Conservation (phyloP, 2,329 filamentous ascomycete species). For the Monilinia aucupariae region DNA sequence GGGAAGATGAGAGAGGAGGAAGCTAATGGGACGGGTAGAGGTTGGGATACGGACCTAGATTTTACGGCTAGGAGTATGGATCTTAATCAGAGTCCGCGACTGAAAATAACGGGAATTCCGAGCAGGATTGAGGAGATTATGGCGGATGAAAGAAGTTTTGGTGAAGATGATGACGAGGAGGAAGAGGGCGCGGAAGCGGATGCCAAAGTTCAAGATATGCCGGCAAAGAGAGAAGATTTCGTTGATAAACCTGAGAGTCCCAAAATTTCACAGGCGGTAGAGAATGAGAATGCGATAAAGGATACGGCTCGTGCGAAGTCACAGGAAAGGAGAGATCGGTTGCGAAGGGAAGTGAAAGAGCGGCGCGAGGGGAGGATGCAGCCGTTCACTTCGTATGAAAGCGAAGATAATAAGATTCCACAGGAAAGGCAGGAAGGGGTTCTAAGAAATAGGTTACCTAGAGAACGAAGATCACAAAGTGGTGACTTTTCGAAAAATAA, state of each 20-base stretch:
- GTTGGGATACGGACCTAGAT: slow-evolving; percentile 30
- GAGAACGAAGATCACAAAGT: slow-evolving; percentile 13
- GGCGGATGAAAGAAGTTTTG: slow-evolving; percentile 22
- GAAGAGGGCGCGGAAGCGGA: neutral
- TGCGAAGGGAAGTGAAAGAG: slow-evolving; percentile 10
- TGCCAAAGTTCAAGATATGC: neutral
- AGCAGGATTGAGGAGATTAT: slow-evolving; percentile 29
- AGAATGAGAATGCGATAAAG: neutral
- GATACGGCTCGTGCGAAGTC: neutral
- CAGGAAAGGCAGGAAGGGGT: slow-evolving; percentile 7
- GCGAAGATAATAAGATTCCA: slow-evolving; percentile 5
- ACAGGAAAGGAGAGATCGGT: slow-evolving; percentile 7
- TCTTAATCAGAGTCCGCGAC: slow-evolving; percentile 23
- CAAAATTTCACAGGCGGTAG: neutral
- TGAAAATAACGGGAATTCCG: slow-evolving; percentile 10
- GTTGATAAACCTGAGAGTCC: neutral
- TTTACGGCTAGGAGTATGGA: slow-evolving; percentile 30
- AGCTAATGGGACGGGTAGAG: slow-evolving; percentile 2
- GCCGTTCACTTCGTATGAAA: slow-evolving; percentile 9
- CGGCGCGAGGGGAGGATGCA: slow-evolving; percentile 9
- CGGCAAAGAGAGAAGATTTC: neutral
- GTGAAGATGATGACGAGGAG: slow-evolving; percentile 9
- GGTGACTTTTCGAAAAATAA: slow-evolving; percentile 4
- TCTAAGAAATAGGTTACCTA: neutral
- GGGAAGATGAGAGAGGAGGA: slow-evolving; percentile 15